phyloP scores from a whole-genome alignment of 192 early-diverging fungal species.

The Backusella tuberculispora region DNA sequence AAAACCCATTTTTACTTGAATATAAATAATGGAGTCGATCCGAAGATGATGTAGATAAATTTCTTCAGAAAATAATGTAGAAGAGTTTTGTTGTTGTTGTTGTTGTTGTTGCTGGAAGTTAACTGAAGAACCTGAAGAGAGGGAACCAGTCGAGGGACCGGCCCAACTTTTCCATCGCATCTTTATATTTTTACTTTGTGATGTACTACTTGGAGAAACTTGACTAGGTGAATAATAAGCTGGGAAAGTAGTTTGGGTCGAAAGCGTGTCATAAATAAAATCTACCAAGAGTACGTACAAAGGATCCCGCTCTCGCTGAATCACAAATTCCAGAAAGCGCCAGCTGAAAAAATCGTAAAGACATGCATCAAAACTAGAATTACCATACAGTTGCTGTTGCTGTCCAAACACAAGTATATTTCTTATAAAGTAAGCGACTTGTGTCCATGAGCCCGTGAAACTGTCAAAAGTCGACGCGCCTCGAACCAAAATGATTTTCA shows the following conservation, averaged over 20 bases:
- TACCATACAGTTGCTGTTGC: constrained; percentile 20
- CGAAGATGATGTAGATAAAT: constrained; percentile 9
- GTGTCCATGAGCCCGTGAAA: constrained; percentile 48
- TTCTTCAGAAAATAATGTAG: background rate
- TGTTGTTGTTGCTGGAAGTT: background rate
- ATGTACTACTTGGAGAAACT: background rate
- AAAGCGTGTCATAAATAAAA: constrained; percentile 47
- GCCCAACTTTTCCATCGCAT: constrained; percentile 54
- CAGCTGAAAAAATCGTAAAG: constrained; percentile 50
- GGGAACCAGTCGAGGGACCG: background rate
- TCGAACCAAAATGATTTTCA: constrained; percentile 57
- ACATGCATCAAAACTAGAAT: background rate
- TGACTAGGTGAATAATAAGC: constrained; percentile 8
- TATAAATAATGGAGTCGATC: constrained; percentile 12
- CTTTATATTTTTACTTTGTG: background rate
- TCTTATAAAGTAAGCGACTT: constrained; percentile 46
- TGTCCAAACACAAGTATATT: constrained; percentile 41
- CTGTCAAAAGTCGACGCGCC: constrained; percentile 48
- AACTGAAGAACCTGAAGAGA: constrained; percentile 8
- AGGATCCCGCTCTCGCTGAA: constrained; percentile 47
- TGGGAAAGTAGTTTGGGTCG: background rate
- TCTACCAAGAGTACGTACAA: constrained; percentile 49
- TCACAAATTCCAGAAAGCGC: constrained; percentile 59
- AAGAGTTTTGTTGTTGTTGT: background rate
- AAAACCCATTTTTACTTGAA: constrained; percentile 29